Evolutionary conservation across 352 stramenopile species (phyloP).

Genomic region (Achlya hypogyna): DNA sequence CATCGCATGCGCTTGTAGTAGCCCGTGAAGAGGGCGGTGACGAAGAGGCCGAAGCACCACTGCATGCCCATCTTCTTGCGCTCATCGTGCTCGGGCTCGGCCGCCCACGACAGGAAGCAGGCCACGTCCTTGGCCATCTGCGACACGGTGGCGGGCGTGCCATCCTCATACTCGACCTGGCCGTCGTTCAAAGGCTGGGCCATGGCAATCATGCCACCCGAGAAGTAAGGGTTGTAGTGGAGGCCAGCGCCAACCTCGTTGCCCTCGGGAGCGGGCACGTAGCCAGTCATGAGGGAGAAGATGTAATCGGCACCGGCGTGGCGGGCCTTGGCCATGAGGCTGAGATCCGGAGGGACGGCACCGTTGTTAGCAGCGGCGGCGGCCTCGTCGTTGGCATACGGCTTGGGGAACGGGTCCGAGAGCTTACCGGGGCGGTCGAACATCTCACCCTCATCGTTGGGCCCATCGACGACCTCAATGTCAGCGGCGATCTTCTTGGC

Average conservation of each 20-base stretch:
- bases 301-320: conserved; percentile 95
- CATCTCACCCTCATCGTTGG: conserved; percentile 98
- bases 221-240: conserved; percentile 99
- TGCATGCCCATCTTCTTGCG: conserved; percentile 97
- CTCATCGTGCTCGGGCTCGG: conserved; percentile 96
- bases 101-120: conserved; percentile 95
- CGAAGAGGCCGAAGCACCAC: conserved; percentile 86
- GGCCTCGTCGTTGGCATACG: conserved; percentile 97
- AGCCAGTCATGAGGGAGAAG: conserved; percentile 95
- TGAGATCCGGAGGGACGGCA: conserved; percentile 96
- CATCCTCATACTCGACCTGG: conserved; percentile 96
- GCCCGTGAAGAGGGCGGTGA: conserved; percentile 87
- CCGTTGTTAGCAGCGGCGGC: conserved; percentile 95
- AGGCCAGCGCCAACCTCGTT: conserved; percentile 79
- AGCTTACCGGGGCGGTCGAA: conserved; percentile 98
- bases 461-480: conserved; percentile 94
- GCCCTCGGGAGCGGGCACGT: conserved; percentile 91
- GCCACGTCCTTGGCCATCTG: conserved; percentile 98
- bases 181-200: conserved; percentile 95
- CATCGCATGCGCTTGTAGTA: conserved; percentile 99
- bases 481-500: conserved; percentile 88
- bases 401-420: conserved; percentile 91
- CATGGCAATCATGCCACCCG: conserved; percentile 97
- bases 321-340: conserved; percentile 96
- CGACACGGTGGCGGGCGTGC: conserved; percentile 93